Evolutionary conservation across 306 rosid genomes (phyloP).

Genomic region (Alnus rubra): DNA sequence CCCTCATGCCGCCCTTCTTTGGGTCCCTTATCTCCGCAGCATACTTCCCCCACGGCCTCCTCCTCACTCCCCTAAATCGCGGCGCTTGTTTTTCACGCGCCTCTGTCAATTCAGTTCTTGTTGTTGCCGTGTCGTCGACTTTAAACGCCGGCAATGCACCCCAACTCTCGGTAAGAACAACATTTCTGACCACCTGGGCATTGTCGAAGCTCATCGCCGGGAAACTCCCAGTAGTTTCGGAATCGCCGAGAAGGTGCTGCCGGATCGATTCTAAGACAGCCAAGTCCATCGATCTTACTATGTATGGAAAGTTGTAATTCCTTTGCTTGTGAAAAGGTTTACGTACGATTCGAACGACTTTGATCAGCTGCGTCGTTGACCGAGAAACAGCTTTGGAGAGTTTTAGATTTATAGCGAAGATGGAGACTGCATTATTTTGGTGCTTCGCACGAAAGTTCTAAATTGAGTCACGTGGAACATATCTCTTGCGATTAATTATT

Average conservation of each 20-base stretch:
- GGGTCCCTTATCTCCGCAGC: conserved; percentile 26
- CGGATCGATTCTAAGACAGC: conserved; percentile 7
- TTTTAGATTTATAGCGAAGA: not conserved
- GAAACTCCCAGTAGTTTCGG: not conserved
- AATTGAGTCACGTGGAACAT: too few species aligned
- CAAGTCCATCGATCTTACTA: not conserved
- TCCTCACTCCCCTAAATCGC: conserved; percentile 9
- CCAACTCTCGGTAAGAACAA: not conserved
- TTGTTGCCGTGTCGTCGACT: not conserved
- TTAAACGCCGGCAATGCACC: not conserved
- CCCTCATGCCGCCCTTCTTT: conserved; percentile 7
- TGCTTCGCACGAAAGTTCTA: too few species aligned
- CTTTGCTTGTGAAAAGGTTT: not conserved
- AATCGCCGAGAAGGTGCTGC: not conserved
- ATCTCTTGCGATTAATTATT: too few species aligned
- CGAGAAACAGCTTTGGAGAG: not conserved
- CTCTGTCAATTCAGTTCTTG: not conserved
- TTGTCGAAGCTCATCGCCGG: not conserved
- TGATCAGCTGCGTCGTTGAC: not conserved
- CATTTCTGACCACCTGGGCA: not conserved
- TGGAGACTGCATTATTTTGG: too few species aligned
- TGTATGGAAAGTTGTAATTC: not conserved
- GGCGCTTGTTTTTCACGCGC: not conserved
- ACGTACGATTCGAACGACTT: too few species aligned
- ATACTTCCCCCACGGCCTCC: conserved; percentile 29